These are phyloP conservation scores for Jamesozyma jinghongensis DNA, from an alignment of 805 yeast genomes.

Conservation along the genomic window DNA sequence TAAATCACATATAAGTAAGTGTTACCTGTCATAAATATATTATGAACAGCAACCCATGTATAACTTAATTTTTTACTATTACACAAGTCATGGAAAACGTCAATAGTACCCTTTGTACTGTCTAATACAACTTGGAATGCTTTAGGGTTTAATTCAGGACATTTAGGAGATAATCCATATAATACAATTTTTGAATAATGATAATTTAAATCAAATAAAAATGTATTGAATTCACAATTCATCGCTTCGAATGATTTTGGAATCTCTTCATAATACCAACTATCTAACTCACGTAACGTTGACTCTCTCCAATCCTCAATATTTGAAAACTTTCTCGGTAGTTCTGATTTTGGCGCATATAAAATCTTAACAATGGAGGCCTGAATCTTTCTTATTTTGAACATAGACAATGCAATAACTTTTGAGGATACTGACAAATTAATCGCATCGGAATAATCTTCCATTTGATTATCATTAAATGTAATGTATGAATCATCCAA, in stretches of 20 bases:
- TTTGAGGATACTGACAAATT: constrained; percentile 53
- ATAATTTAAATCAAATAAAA: constrained; percentile 66
- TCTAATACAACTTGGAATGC: constrained; percentile 51
- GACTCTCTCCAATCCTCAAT: constrained; percentile 56
- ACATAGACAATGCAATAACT: constrained; percentile 54
- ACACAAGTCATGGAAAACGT: constrained; percentile 50
- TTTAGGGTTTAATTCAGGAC: constrained; percentile 41
- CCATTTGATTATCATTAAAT: constrained; percentile 26
- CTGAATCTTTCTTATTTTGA: constrained; percentile 63
- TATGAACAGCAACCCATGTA: constrained; percentile 91
- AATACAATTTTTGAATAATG: constrained; percentile 63
- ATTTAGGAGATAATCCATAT: constrained; percentile 71
- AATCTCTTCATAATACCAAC: constrained; percentile 48
- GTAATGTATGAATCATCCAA: constrained; percentile 63
- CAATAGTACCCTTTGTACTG: constrained; percentile 58
- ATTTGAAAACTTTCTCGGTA: constrained; percentile 52
- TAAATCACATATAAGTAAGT: constrained; percentile 71
- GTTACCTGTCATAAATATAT: constrained; percentile 81
- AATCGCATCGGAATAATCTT: constrained; percentile 35
- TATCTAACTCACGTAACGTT: constrained; percentile 43
- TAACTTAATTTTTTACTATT: constrained; percentile 57
- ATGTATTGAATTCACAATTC: constrained; percentile 67
- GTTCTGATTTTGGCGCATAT: constrained; percentile 55
- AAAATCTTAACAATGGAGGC: constrained; percentile 64
- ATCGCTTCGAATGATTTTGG: constrained; percentile 50